Evolutionary conservation across 2,329 filamentous ascomycete genomes (phyloP), one percentile per base, ranked within the genome.

Genomic region (Beauveria australis): DNA sequence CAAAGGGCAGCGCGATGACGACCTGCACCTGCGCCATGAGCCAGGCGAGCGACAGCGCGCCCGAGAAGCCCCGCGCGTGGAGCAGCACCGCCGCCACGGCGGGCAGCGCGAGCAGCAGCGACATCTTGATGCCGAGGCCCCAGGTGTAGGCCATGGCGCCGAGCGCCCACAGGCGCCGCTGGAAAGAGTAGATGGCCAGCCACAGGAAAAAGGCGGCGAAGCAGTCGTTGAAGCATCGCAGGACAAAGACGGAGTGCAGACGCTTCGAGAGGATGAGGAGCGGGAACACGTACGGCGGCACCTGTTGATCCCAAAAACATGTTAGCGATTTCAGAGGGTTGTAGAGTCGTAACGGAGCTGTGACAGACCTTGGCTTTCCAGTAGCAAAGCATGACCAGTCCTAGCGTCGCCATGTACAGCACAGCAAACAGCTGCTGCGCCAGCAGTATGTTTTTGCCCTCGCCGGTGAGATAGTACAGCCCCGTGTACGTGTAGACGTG

Each of bases 101-200:
- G 1, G 94, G 94, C 47, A 95, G 81, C 8, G 87, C 84, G 46
- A 99, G 80, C 47, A 99, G 79, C 53, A 97, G 73, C 16, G 89
- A 91, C 94, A 99, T 99, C 77, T 99, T 99, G 67, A 94, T 85
- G n/a, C 90, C 92, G 14, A 99, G 75, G 1, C 91, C 93, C 68
- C 86, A 81, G 55, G 87, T 88, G 77, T 89, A 97, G 54, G 85
- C 77, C 18, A 91, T 71, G 54, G 85, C 87, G 7, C 87, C 94
- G 0, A 88, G 67, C 28, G 86, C 86, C 89, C 90, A 97, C 61
- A 81, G 78, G 37, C 86, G 81, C 51, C 82, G 83, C 76, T 97
- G 91, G 71, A 92, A 89, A 64, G 85, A 79, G 70, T 85, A 89
- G 44, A 97, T 86, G n/a, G 91, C 84, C 19, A 86, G 72, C 84